Conservation (phyloP, 1,284 basidiomycete species). For the Rhodotorula sp. region DNA sequence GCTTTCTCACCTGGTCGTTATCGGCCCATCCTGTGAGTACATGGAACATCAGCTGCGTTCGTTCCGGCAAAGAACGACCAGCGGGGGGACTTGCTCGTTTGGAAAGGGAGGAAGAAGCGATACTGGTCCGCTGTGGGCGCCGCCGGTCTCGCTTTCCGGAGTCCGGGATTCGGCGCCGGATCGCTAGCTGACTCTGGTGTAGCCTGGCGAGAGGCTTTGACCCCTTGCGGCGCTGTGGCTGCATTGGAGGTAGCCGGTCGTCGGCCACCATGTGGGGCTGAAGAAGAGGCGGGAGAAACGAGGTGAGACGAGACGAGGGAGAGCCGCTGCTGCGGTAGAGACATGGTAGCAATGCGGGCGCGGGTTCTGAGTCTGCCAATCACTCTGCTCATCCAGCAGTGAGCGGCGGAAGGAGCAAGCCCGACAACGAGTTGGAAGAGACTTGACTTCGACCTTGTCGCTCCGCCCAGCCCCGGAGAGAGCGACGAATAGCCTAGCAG, state of each 20-base stretch:
- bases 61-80: no score
- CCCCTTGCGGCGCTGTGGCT: background rate
- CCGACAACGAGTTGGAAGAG: no score
- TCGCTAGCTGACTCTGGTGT: background rate
- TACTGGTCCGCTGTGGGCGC: slow-evolving; percentile 1
- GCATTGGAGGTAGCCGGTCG: background rate
- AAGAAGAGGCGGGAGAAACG: background rate
- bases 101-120: slow-evolving; percentile 27
- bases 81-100: slow-evolving; percentile 2
- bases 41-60: background rate
- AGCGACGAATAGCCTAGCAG: no score
- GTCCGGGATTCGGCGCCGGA: background rate
- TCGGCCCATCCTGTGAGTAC: slow-evolving; percentile 14
- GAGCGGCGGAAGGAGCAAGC: no score
- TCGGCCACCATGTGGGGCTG: no score
- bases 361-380: no score
- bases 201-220: background rate
- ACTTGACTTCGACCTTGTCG: no score
- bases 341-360: background rate
- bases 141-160: background rate
- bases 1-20: slow-evolving; percentile 15
- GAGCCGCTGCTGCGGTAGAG: background rate
- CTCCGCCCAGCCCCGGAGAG: background rate
- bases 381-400: no score
- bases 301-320: background rate